Evolutionary conservation across 1,284 basidiomycete genomes (phyloP).

Genomic region (Heliocybe sulcata): DNA sequence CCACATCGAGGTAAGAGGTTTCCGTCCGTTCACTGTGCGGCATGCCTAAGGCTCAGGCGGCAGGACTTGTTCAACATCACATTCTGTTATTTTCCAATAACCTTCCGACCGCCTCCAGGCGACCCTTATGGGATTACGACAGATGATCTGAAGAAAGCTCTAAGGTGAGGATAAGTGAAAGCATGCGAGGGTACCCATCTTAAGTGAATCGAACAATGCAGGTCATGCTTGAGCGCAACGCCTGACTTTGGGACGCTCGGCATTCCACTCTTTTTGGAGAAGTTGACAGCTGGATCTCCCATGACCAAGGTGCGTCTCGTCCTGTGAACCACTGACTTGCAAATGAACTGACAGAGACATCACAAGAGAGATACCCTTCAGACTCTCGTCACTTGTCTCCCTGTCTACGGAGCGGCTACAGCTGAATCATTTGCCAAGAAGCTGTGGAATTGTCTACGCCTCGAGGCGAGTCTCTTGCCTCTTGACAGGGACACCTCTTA

Average conservation of each 20-base stretch:
- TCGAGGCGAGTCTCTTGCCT: constrained; percentile 57
- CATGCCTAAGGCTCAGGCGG: not conserved
- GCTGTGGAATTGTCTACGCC: constrained; percentile 82
- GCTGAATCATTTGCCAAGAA: constrained; percentile 62
- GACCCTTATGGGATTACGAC: constrained; percentile 92
- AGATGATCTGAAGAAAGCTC: constrained; percentile 75
- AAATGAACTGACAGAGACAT: not conserved
- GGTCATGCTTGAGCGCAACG: constrained; percentile 68
- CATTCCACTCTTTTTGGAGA: constrained; percentile 88
- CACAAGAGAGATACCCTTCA: constrained; percentile 82
- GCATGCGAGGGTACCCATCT: not conserved
- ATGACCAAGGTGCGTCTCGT: constrained; percentile 63
- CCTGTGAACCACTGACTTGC: not conserved
- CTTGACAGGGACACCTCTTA: not conserved
- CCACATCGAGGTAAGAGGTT: constrained; percentile 62
- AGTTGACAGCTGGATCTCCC: constrained; percentile 80
- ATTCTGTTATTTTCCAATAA: constrained; percentile 99
- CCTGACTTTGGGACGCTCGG: constrained; percentile 82
- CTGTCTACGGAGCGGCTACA: constrained; percentile 69
- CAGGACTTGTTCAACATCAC: constrained; percentile 92
- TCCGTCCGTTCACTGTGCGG: not conserved
- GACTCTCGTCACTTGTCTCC: constrained; percentile 69
- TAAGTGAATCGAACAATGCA: constrained; percentile 7
- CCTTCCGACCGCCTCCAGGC: constrained; percentile 90
- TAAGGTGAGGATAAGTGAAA: constrained; percentile 41